A percentile compares a stretch with the other conserved stretches of the same genome.
phyloP scores from a whole-genome alignment of 805 yeast species.

The Starmerella ratchasimensis region DNA sequence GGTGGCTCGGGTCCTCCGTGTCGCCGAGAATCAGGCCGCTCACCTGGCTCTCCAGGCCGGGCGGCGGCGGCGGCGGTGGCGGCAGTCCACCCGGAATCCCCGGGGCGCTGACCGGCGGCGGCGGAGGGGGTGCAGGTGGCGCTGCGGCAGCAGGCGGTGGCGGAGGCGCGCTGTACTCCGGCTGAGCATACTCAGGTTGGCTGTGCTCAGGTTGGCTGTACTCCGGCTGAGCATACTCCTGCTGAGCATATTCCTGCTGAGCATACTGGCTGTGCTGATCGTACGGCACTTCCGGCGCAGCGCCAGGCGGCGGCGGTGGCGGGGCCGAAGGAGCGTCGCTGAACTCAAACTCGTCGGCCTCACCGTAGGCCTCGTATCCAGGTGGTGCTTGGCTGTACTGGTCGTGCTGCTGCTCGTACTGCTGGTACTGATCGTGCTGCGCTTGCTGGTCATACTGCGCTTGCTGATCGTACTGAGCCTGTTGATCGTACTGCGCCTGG shows the following conservation, averaged over 20 bases:
- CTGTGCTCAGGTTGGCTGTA: constrained; percentile 20
- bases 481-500: neutral
- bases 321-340: constrained; percentile 19
- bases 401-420: constrained; percentile 1
- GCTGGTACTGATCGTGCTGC: constrained; percentile 2
- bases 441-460: neutral
- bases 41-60: constrained; percentile 21
- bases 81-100: constrained; percentile 6
- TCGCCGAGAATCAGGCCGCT: too few relatives aligned
- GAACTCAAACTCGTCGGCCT: constrained; percentile 10
- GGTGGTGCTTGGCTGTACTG: neutral
- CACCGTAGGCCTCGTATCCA: neutral
- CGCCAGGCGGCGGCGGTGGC: constrained; percentile 21
- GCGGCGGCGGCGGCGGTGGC: constrained; percentile 24
- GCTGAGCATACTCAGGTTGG: constrained; percentile 25
- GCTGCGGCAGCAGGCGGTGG: constrained; percentile 24
- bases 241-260: constrained; percentile 22
- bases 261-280: constrained; percentile 20
- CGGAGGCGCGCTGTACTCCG: constrained; percentile 24
- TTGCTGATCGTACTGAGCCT: neutral
- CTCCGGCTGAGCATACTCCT: constrained; percentile 4
- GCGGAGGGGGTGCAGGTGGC: constrained; percentile 9
- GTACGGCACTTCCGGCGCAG: constrained; percentile 23
- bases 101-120: neutral
- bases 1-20: too few relatives aligned